phyloP scores from a whole-genome alignment of 257 asterid genomes.

The Mentha longifolia region DNA sequence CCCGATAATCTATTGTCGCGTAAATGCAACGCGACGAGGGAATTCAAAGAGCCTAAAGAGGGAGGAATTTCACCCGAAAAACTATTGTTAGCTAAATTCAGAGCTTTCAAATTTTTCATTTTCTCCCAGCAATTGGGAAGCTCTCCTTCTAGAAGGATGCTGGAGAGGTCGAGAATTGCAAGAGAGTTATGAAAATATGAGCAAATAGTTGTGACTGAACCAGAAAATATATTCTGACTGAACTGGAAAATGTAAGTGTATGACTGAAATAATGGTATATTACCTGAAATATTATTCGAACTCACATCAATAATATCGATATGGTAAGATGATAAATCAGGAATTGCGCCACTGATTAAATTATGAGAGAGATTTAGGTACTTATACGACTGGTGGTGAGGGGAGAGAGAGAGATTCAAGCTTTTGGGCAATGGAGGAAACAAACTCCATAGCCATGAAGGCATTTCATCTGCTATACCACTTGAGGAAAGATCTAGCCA shows the following conservation, averaged over 20 bases:
- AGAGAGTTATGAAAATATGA: no score
- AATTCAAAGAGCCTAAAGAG: constrained; percentile 14
- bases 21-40: neutral
- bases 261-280: constrained; percentile 10
- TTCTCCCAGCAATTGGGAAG: constrained; percentile 10
- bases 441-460: constrained; percentile 37
- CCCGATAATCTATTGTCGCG: neutral
- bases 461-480: constrained; percentile 36
- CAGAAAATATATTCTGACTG: constrained; percentile 35
- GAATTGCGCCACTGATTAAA: constrained; percentile 37
- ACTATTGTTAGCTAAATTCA: neutral
- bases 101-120: neutral
- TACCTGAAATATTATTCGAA: constrained; percentile 35
- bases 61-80: constrained; percentile 35
- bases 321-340: neutral
- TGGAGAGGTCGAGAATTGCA: constrained; percentile 29
- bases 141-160: constrained; percentile 16
- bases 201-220: constrained; percentile 37
- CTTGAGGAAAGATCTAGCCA: constrained; percentile 34
- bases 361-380: constrained; percentile 44
- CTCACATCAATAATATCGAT: constrained; percentile 19
- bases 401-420: neutral
- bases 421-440: neutral
- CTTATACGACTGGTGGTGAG: neutral
- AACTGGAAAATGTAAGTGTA: constrained; percentile 4